Evolutionary conservation across 1,139 yeast genomes (phyloP), one percentile per base, ranked within the genome.

Genomic region (Protomyces lactucae-debilis): DNA sequence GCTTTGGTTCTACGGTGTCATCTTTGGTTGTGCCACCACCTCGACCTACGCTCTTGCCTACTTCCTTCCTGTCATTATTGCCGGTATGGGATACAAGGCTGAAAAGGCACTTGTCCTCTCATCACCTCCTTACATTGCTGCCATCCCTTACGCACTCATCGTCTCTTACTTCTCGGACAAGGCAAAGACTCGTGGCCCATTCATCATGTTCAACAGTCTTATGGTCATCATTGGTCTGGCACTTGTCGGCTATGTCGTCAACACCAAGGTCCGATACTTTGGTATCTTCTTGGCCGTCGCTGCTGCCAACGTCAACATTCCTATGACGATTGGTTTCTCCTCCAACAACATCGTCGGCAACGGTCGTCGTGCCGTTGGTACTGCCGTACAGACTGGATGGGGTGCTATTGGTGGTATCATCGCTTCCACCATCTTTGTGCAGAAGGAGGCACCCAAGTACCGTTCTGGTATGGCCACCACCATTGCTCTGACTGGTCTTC

Each of bases 271-370:
- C 5, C 76, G 87, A 61, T 84, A 84, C 70, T 81, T 83, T 69
- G 81, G 86, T 53, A 83, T 84, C 85, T 81, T 85, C 72, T 75
- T 83, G 64, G 83, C 83, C 85, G 80, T 84, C 65, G 85, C 85
- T 37, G 70, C 68, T 9, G 73, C 83, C 64, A 83, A 83, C 71
- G 82, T 84, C 72, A 79, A 85, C 0, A 83, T 82, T 72, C 82
- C 83, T n/a, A 78, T 81, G 8, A 80, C 81, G 55, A 76, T 83
- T 61, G 78, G 86, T 2, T 83, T 86, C 85, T 77, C 83, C 76
- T 79, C 54, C 35, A 60, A 60, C 64, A 60, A 60, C 40, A 53
- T 60, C 21, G 55, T 54, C 48, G 64, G 55, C 54, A 60, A 54
- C 51, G 59, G 59, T 16, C 59, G 59, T 14, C 64, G 64, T 10